Percentiles rank a stretch among this genome's conserved stretches.
Evolutionary conservation across 495 filamentous ascomycete species (phyloP).

Genomic region (Podospora australis): DNA sequence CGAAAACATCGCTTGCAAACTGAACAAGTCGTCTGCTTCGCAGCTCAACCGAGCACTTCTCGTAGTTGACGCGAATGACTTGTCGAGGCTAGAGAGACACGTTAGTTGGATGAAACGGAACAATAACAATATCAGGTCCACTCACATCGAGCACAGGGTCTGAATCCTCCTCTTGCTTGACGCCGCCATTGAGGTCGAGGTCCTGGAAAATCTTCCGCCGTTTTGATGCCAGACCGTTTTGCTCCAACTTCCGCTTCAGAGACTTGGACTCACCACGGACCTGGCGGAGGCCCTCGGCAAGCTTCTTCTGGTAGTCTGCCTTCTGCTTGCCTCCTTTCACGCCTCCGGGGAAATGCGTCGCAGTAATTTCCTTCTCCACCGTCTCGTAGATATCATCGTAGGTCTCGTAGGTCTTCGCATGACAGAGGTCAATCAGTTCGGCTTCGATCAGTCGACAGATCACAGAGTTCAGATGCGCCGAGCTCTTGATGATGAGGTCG

Average conservation of each 20-base stretch:
- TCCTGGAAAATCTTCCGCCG: constrained; percentile 42
- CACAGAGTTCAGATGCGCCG: constrained; percentile 30
- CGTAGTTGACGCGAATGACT: constrained; percentile 75
- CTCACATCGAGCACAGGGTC: constrained; percentile 34
- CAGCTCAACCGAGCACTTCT: constrained; percentile 73
- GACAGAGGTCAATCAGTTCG: constrained; percentile 40
- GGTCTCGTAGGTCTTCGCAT: constrained; percentile 32
- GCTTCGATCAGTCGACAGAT: constrained; percentile 38
- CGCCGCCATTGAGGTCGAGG: constrained; percentile 24
- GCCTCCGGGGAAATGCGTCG: constrained; percentile 31
- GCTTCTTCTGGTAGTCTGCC: constrained; percentile 45
- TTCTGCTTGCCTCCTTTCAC: constrained; percentile 51
- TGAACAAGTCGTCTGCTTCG: constrained; percentile 69
- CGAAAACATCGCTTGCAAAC: constrained; percentile 52
- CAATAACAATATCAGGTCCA: too few species aligned
- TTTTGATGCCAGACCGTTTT: constrained; percentile 37
- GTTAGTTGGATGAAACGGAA: too few species aligned
- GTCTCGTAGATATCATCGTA: constrained; percentile 31
- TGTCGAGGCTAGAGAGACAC: constrained; percentile 44
- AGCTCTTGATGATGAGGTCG: constrained; percentile 23
- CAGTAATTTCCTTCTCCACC: constrained; percentile 37
- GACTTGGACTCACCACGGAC: constrained; percentile 38
- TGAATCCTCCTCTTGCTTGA: constrained; percentile 29
- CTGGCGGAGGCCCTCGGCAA: constrained; percentile 48
- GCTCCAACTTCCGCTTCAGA: constrained; percentile 45